phyloP scores from a whole-genome alignment of 352 stramenopile genomes.

The Pythium diclinum region DNA sequence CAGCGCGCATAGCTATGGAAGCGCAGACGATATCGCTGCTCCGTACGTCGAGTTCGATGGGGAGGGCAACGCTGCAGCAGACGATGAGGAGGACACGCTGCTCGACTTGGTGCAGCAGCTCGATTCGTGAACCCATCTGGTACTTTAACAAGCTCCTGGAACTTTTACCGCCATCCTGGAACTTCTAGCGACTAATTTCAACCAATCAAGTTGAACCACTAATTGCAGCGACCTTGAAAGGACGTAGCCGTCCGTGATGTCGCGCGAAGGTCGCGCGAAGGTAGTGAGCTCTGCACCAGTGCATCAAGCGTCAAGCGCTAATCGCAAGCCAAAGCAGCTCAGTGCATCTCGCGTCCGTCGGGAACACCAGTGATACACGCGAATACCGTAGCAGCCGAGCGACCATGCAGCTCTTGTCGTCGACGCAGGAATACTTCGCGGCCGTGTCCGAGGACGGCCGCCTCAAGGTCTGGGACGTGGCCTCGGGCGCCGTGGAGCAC shows the following conservation, averaged over 20 bases:
- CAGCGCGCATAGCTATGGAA: neutral
- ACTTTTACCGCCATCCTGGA: neutral
- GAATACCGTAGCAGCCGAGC: neutral
- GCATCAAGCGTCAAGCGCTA: slow-evolving; percentile 25
- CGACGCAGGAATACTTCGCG: slow-evolving; percentile 74
- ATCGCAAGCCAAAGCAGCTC: slow-evolving; percentile 12
- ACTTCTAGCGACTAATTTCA: slow-evolving; percentile 9
- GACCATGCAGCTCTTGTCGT: slow-evolving; percentile 68
- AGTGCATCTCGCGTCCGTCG: slow-evolving; percentile 11
- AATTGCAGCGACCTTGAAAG: slow-evolving; percentile 15
- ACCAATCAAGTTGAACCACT: neutral
- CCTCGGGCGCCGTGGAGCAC: slow-evolving; percentile 59
- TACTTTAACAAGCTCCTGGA: neutral
- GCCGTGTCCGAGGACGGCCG: slow-evolving; percentile 79
- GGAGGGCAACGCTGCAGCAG: neutral
- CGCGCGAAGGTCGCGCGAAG: slow-evolving; percentile 34
- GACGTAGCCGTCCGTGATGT: slow-evolving; percentile 14
- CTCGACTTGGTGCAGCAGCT: slow-evolving; percentile 26
- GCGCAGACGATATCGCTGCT: neutral
- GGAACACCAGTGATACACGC: neutral
- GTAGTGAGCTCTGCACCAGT: slow-evolving; percentile 58
- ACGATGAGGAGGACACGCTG: slow-evolving; percentile 20
- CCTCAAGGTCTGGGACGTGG: slow-evolving; percentile 81
- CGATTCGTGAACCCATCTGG: slow-evolving; percentile 8
- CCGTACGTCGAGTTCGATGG: neutral